Evolutionary conservation across 2,329 filamentous ascomycete genomes (phyloP).

Genomic region (Venturia pyrina): DNA sequence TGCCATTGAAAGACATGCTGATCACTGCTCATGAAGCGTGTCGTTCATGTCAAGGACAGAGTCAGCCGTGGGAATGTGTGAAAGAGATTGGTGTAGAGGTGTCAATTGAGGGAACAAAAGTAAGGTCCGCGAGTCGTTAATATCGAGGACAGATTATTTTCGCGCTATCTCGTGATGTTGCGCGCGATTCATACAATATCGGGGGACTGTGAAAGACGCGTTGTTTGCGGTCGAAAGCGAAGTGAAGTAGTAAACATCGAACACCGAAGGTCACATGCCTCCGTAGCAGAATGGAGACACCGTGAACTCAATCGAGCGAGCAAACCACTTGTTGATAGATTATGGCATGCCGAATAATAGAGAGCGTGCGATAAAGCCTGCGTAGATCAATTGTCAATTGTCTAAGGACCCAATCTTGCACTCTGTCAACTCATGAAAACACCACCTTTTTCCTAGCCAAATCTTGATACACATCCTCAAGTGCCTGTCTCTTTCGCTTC

Average conservation of each 20-base stretch:
- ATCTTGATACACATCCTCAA: slow-evolving; percentile 71
- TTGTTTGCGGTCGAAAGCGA: too few relatives aligned
- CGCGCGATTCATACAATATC: background rate
- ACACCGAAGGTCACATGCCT: too few relatives aligned
- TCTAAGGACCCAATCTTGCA: background rate
- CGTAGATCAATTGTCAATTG: too few relatives aligned
- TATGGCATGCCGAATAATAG: too few relatives aligned
- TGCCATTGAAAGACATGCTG: too few relatives aligned
- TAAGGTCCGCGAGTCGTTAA: background rate
- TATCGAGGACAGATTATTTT: background rate
- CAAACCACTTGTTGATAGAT: too few relatives aligned
- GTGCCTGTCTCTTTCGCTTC: slow-evolving; percentile 63
- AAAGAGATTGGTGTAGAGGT: too few relatives aligned
- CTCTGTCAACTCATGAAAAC: background rate
- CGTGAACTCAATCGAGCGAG: too few relatives aligned
- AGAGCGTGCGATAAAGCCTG: too few relatives aligned
- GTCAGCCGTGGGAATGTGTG: background rate
- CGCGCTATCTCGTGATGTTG: background rate
- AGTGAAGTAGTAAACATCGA: too few relatives aligned
- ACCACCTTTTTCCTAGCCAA: slow-evolving; percentile 28
- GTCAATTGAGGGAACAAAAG: background rate
- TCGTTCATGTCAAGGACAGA: background rate
- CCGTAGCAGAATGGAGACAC: too few relatives aligned
- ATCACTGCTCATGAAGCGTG: too few relatives aligned
- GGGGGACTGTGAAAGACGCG: background rate